These are phyloP conservation scores for Lindgomyces ingoldianus DNA, from an alignment of 495 filamentous ascomycete species.

Conservation along the genomic window DNA sequence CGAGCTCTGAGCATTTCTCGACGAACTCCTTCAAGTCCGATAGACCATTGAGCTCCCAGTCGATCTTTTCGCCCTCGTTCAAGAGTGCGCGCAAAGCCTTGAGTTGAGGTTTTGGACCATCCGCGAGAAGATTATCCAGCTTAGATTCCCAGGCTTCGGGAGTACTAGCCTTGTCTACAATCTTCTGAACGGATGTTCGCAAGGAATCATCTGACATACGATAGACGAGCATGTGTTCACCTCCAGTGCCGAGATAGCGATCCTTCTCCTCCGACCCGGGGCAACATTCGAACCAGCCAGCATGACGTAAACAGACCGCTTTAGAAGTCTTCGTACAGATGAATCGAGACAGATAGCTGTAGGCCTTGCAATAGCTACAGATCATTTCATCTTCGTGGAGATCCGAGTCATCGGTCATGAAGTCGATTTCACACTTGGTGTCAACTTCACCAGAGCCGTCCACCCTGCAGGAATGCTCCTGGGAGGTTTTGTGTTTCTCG, in stretches of 20 bases:
- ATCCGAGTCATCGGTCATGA: slow-evolving; percentile 32
- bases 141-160: slow-evolving; percentile 92
- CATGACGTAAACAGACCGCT: slow-evolving; percentile 75
- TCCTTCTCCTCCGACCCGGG: slow-evolving; percentile 54
- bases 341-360: slow-evolving; percentile 87
- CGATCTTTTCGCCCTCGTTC: slow-evolving; percentile 95
- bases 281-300: slow-evolving; percentile 78
- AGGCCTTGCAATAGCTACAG: slow-evolving; percentile 89
- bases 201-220: slow-evolving; percentile 75
- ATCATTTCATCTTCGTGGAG: slow-evolving; percentile 79
- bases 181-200: slow-evolving; percentile 65
- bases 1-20: slow-evolving; percentile 94
- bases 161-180: slow-evolving; percentile 79
- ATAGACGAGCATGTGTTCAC: slow-evolving; percentile 67
- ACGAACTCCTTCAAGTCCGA: slow-evolving; percentile 83
- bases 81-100: slow-evolving; percentile 83
- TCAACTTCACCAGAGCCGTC: slow-evolving; percentile 41
- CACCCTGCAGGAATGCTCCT: slow-evolving; percentile 53
- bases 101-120: slow-evolving; percentile 78
- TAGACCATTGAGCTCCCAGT: slow-evolving; percentile 84
- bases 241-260: slow-evolving; percentile 45
- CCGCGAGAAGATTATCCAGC: slow-evolving; percentile 77
- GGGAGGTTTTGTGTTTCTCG: slow-evolving; percentile 60
- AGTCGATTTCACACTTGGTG: slow-evolving; percentile 35
- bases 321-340: slow-evolving; percentile 76